Base-by-base conservation (phyloP, 257 asterid species). In the Leptodermis oblonga region DNA sequence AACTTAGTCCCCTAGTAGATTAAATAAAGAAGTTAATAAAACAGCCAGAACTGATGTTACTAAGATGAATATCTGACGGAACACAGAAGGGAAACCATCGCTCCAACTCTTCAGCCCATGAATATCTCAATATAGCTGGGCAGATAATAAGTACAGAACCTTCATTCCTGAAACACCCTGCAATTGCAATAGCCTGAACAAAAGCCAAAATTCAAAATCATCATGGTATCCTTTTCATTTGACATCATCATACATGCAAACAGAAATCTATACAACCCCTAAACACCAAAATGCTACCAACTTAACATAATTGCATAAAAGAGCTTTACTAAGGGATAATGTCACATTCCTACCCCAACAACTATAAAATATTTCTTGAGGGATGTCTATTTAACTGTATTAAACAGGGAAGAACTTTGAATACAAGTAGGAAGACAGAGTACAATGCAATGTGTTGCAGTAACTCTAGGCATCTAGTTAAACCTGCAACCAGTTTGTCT, bases 81-180 rank as follows among this genome's bases (percentile, higher is more conserved):
- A 88, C 78, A 78, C 95, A 90, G 74, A 73, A 82, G 37, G 97
- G 94, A 75, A 90, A 77, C 98, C 98, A 93, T 17, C 86, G 97
- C 79, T 93, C 98, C 73, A 93, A 71, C 76, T 93, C 98, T 79
- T 93, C 98, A 49, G 96, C 97, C 98, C 98, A 93, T 48, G 97
- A 75, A 80, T 80, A 73, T 67, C 98, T 80, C 82, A 93, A 83
- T 70, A 93, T 93, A 68, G 98, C 98, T 74, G 98, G 98, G 75
- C 98, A 93, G 68, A 93, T 95, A 69, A 93, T 87, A 74, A 93
- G 98, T 75, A 85, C 79, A 69, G 96, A 81, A 77, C 98, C 98
- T 71, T 90, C 95, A 68, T 89, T 81, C 87, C 70, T 70, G 82
- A 88, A 93, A 80, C 95, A 93, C 62, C 90, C 82, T 39, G 99